Evolutionary conservation across 1,284 basidiomycete species (phyloP), one percentile per base, ranked within the genome.

Genomic region (Chalciporus piperatoides): DNA sequence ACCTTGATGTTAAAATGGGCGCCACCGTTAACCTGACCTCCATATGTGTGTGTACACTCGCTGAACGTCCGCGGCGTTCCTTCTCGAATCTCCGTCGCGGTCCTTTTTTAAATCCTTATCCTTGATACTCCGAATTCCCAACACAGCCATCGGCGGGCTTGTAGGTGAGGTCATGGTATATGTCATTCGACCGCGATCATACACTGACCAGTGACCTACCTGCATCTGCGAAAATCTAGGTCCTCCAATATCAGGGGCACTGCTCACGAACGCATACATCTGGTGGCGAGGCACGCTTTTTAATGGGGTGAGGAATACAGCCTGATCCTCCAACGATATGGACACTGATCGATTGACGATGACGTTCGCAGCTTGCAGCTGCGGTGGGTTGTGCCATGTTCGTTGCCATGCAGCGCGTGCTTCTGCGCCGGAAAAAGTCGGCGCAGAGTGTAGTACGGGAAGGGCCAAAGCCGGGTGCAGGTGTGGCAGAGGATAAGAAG

Each of bases 231-330:
- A 11, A 11, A 6, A 25, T 9, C 1, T 15, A 69, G 67, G 64
- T 23, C 61, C 65, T 0, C 67, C 64, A 1, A 56, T 68, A 53
- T 60, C 66, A 10, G 66, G 64, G 4, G 61, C 63, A 10, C 46
- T 66, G 10, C 61, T 66, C 30, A 59, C 59, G 2, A 41, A 62
- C 1, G 33, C 56, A 0, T 66, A 67, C 19, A 8, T 61, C 43
- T 66, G 67, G 66, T 66, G 67, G 67, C 56, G 60, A 33, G 54
- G 57, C 0, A 54, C 64, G 7, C 42, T 69, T 9, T 69, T 66
- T 47, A 64, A 63, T 24, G 66, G 64, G 41, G 62, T 68, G 32
- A 33, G 32, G 14, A 15, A 33, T 33, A 38, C 24, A 56, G 40
- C 32, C 21, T 19, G 4, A 19, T 15, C 23, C 6, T 17, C 17